These are phyloP conservation scores for Aspergillus alliaceus DNA, from an alignment of 2,329 filamentous ascomycete species.

Conservation along the genomic window DNA sequence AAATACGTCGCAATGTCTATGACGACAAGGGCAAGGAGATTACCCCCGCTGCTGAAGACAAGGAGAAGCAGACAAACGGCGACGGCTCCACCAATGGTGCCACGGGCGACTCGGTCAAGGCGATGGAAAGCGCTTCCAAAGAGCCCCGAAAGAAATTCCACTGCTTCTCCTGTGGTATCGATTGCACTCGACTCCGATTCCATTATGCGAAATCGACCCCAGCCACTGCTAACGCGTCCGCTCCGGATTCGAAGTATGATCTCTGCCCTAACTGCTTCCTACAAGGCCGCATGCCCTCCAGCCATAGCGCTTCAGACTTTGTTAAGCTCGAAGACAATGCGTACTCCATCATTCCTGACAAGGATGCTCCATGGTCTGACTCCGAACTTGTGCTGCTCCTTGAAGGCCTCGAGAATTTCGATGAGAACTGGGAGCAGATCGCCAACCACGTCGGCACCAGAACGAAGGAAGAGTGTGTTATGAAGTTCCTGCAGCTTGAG, in stretches of 20 bases:
- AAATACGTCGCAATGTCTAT: constrained; percentile 92
- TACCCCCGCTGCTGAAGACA: constrained; percentile 65
- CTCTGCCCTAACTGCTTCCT: constrained; percentile 89
- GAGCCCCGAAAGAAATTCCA: constrained; percentile 68
- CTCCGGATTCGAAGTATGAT: constrained; percentile 70
- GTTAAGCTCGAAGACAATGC: constrained; percentile 85
- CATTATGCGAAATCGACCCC: constrained; percentile 66
- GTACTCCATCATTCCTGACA: constrained; percentile 75
- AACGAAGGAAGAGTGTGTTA: constrained; percentile 90
- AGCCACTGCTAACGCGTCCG: constrained; percentile 56
- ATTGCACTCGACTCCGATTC: constrained; percentile 74
- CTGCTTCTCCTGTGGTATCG: constrained; percentile 88
- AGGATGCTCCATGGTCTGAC: constrained; percentile 88
- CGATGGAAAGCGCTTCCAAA: constrained; percentile 59
- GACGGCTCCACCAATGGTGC: constrained; percentile 68
- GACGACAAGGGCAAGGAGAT: constrained; percentile 87
- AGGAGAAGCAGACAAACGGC: constrained; percentile 68
- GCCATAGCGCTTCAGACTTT: constrained; percentile 78
- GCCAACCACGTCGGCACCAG: constrained; percentile 89
- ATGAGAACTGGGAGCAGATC: constrained; percentile 94
- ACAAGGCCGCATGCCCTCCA: constrained; percentile 77
- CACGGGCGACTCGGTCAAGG: constrained; percentile 58
- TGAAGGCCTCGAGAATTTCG: constrained; percentile 87
- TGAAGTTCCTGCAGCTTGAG: constrained; percentile 93
- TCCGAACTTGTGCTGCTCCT: constrained; percentile 84